Base-by-base conservation (phyloP, 2,329 filamentous ascomycete species). In the Monilinia fructigena region DNA sequence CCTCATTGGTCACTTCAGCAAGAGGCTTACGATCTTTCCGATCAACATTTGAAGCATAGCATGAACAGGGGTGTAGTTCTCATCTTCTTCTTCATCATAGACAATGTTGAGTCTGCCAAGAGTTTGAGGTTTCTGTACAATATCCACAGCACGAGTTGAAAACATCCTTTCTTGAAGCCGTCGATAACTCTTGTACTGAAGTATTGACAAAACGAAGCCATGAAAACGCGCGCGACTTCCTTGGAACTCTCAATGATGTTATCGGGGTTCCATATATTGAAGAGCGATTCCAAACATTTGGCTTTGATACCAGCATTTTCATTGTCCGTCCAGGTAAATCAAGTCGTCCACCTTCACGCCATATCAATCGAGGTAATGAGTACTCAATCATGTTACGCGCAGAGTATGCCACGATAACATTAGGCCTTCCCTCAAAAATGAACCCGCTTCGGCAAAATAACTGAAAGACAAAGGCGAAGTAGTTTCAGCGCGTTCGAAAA, bases 401-500 rank as follows among this genome's bases (percentile, higher is more conserved):
- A 1, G 94, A 97, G 77, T 99, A 99, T 52, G 86, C 88, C 26
- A 97, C 89, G 26, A 89, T 82, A 61, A 98, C 85, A 69, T 89
- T 88, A 68, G 82, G 85, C 94, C 93, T 77, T 99, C 95, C 28
- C 95, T 90, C 72, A 97, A 83, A 77, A 99, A 98, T 0, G 93
- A 97, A 0, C 92, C 93, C 0, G 94, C 97, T 80, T 99, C 95
- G 18, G 93, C 95, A 78, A 94, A 99, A 76, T 89, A 86, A n/a
- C 88, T 87, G 73, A 90, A 88, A 0, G 92, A 90, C 74, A 94
- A 89, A 0, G 95, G 92, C 11, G 93, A 97, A 31, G 86, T 89
- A 11, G 92, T 96, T 68, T 98, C 94, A 12, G 94, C 93, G 55
- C 95, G 89, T 78, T 99, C 93, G 73, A 99, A 99, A 99, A 45